Percentiles rank a stretch among this genome's conserved stretches.
phyloP scores from a whole-genome alignment of 2,329 filamentous ascomycete species.

The Clonostachys rhizophaga region DNA sequence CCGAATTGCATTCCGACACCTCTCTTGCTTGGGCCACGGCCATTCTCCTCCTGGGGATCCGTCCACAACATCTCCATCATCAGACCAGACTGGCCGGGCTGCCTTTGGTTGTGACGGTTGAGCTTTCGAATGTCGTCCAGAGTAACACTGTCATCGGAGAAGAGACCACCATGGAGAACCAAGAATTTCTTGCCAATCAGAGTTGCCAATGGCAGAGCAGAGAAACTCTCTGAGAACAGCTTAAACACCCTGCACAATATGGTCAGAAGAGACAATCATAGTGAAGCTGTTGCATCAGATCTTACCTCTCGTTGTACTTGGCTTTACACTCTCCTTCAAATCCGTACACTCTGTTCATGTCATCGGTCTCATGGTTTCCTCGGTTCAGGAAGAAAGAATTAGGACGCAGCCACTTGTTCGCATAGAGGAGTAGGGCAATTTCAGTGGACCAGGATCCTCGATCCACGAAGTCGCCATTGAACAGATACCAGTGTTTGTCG shows the following conservation, averaged over 20 bases:
- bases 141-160: slow-evolving; percentile 90
- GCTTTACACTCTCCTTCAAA: slow-evolving; percentile 98
- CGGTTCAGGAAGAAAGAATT: slow-evolving; percentile 90
- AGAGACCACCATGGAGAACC: slow-evolving; percentile 89
- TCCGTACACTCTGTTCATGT: slow-evolving; percentile 98
- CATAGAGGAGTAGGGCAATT: slow-evolving; percentile 87
- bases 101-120: slow-evolving; percentile 83
- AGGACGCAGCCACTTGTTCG: slow-evolving; percentile 94
- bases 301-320: slow-evolving; percentile 82
- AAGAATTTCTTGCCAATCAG: slow-evolving; percentile 88
- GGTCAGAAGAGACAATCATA: slow-evolving; percentile 4
- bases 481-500: slow-evolving; percentile 88
- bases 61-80: slow-evolving; percentile 99
- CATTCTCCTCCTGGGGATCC: slow-evolving; percentile 81
- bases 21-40: slow-evolving; percentile 90
- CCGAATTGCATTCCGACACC: slow-evolving; percentile 96
- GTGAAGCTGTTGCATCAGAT: background rate
- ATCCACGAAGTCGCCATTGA: slow-evolving; percentile 99
- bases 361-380: slow-evolving; percentile 97
- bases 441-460: slow-evolving; percentile 98
- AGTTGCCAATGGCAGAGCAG: slow-evolving; percentile 85
- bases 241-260: slow-evolving; percentile 67
- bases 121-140: slow-evolving; percentile 93
- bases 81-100: slow-evolving; percentile 86
- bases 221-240: slow-evolving; percentile 97